Evolutionary conservation across 495 filamentous ascomycete species (phyloP).

Genomic region (Peziza echinospora): DNA sequence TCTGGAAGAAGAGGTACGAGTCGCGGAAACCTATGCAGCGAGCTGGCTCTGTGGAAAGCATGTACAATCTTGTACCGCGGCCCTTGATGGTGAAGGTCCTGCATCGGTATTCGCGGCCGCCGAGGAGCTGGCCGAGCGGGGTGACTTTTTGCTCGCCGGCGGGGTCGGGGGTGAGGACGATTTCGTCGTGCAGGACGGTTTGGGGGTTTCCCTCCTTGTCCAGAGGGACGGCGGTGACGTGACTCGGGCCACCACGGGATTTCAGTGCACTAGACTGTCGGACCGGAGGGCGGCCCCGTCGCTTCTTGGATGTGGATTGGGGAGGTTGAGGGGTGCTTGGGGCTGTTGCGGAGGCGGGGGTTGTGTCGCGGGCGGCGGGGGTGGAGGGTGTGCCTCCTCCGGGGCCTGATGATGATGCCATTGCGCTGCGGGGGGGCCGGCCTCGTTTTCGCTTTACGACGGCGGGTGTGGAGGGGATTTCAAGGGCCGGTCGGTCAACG

Average conservation of each 20-base stretch:
- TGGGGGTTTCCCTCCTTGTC: constrained; percentile 90
- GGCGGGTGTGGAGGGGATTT: not conserved
- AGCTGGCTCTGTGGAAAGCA: constrained; percentile 92
- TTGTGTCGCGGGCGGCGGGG: constrained; percentile 3
- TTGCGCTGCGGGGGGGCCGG: not conserved
- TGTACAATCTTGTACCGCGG: constrained; percentile 73
- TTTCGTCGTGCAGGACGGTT: constrained; percentile 79
- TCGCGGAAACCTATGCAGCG: constrained; percentile 92
- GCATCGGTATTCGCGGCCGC: constrained; percentile 75
- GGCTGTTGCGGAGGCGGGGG: constrained; percentile 7
- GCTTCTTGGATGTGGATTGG: constrained; percentile 48
- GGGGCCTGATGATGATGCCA: too few species aligned
- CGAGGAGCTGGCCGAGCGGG: constrained; percentile 57
- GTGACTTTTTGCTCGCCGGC: constrained; percentile 88
- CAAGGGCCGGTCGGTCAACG: constrained; percentile 23
- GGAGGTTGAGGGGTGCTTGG: constrained; percentile 20
- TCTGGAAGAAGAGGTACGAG: constrained; percentile 95
- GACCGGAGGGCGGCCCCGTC: constrained; percentile 63
- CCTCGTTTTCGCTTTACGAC: not conserved
- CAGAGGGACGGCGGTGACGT: constrained; percentile 58
- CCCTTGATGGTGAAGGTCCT: constrained; percentile 76
- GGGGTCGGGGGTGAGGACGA: constrained; percentile 63
- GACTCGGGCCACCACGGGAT: constrained; percentile 49
- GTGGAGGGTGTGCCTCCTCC: not conserved
- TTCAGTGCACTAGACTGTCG: constrained; percentile 39